Evolutionary conservation across 768 basidiomycete species (phyloP).

Genomic region (Tricholoma furcatifolium): DNA sequence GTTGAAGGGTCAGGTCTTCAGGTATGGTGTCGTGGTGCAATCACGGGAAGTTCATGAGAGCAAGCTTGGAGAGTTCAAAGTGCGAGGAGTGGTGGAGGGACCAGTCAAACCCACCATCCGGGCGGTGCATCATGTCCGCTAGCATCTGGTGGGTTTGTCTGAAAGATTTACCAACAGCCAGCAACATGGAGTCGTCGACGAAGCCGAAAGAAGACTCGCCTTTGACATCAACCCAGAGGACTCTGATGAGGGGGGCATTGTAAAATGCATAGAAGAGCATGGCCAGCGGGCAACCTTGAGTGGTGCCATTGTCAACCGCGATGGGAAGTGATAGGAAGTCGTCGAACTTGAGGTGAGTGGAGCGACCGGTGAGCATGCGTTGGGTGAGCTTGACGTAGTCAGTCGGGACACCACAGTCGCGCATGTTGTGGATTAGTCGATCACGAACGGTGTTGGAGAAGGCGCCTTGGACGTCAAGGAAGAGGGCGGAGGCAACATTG

Average conservation of each 20-base stretch:
- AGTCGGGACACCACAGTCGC: background rate
- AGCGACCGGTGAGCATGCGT: background rate
- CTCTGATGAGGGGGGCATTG: no score
- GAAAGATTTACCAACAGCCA: slow-evolving; percentile 23
- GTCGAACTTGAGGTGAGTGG: slow-evolving; percentile 19
- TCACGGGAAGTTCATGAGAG: slow-evolving; percentile 23
- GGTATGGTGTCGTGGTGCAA: slow-evolving; percentile 1
- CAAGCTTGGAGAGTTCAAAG: slow-evolving; percentile 29
- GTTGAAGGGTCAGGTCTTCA: background rate
- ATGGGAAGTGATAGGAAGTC: slow-evolving; percentile 19
- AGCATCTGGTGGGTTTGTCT: no score
- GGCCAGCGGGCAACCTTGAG: background rate
- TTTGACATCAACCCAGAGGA: background rate
- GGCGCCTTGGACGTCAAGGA: slow-evolving; percentile 42
- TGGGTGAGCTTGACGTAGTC: background rate
- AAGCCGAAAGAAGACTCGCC: no score
- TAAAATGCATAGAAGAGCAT: no score
- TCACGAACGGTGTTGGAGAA: no score
- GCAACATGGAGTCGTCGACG: slow-evolving; percentile 28
- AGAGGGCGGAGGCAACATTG: slow-evolving; percentile 34
- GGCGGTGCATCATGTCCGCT: no score
- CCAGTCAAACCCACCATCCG: no score
- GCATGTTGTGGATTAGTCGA: no score
- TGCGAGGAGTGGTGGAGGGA: no score
- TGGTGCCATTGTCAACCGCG: slow-evolving; percentile 20